These are phyloP conservation scores for Silene vulgaris DNA, from an alignment of 179 eudicot genomes.

Conservation along the genomic window DNA sequence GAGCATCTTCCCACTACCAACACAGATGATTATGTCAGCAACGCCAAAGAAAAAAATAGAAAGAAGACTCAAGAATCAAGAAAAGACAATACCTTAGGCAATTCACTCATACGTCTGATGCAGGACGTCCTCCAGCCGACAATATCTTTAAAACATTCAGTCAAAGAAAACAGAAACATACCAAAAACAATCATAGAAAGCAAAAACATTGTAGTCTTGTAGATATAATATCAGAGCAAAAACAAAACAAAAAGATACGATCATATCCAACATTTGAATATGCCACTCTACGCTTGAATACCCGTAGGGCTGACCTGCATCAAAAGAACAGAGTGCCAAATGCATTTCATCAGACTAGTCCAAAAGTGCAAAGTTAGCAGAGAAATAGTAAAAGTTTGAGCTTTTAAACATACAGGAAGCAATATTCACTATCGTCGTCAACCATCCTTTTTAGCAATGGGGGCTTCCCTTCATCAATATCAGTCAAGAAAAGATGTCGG, in stretches of 20 bases:
- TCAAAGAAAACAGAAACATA: slow-evolving; percentile 38
- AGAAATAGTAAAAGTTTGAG: not conserved
- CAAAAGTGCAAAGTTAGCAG: not conserved
- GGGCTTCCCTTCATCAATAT: slow-evolving; percentile 69
- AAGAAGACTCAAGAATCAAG: slow-evolving; percentile 7
- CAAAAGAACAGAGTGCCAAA: slow-evolving; percentile 19
- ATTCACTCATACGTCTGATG: slow-evolving; percentile 74
- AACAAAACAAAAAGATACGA: slow-evolving; percentile 61
- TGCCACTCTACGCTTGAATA: slow-evolving; percentile 77
- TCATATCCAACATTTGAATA: slow-evolving; percentile 97
- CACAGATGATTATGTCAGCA: slow-evolving; percentile 15
- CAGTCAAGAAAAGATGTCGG: slow-evolving; percentile 81
- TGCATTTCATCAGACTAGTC: slow-evolving; percentile 18
- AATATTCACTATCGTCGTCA: slow-evolving; percentile 57
- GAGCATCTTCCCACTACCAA: slow-evolving; percentile 73
- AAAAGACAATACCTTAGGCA: slow-evolving; percentile 64
- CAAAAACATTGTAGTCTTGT: not conserved
- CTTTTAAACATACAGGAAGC: slow-evolving; percentile 58
- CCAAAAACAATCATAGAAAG: not conserved
- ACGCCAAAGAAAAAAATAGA: not conserved
- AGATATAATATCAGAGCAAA: not conserved
- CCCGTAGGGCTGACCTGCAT: slow-evolving; percentile 77
- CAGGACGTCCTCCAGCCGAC: slow-evolving; percentile 99
- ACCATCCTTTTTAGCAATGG: slow-evolving; percentile 89
- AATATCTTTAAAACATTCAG: slow-evolving; percentile 47